Evolutionary conservation across 2,329 filamentous ascomycete species (phyloP), one percentile per base, ranked within the genome.

Genomic region (Huntiella omanensis): DNA sequence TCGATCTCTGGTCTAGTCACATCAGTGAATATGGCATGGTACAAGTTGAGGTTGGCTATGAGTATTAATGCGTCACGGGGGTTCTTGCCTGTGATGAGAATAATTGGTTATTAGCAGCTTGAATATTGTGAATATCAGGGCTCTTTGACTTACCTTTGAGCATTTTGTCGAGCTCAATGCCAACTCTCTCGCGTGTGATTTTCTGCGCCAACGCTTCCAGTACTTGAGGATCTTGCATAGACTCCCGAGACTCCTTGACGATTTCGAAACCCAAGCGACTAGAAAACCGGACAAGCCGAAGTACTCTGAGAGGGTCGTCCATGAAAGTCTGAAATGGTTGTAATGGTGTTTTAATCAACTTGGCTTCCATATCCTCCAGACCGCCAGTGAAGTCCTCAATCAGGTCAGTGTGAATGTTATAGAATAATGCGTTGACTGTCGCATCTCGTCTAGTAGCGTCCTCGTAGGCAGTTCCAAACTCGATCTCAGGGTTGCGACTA

Each of bases 381-480:
- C 91, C 88, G 5, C 72, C 71, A 0, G 85, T 92, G 51, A 92
- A 81, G 58, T 98, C 91, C 60, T 96, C 88, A 33, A 96, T 72
- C 49, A 70, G 55, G 33, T 75, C 71, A 1, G 80, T 85, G 56
- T 87, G 77, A 35, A 98, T 65, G 55, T 96, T 96, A 67, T 91
- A 96, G 63, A 96, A 96, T 52, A 98, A 73, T 17, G 91, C 85
- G 59, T 98, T 98, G 51, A 96, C 77, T 0, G 86, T 95, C 16
- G 88, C 87, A 65, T 98, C 88, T 41, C 88, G 77, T 16, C 88
- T 77, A 53, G 86, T 59, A 2, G 88, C 88, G 61, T 98, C 88
- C 60, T 98, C 86, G 58, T 83, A 72, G 1, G 88, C 80, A 0
- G 85, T 94, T 4, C 88, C 91, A 60, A 95, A 95, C 58, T 94